Conservation (phyloP, 1,139 yeast genomes). For the Yamadazyma epiphylla region DNA sequence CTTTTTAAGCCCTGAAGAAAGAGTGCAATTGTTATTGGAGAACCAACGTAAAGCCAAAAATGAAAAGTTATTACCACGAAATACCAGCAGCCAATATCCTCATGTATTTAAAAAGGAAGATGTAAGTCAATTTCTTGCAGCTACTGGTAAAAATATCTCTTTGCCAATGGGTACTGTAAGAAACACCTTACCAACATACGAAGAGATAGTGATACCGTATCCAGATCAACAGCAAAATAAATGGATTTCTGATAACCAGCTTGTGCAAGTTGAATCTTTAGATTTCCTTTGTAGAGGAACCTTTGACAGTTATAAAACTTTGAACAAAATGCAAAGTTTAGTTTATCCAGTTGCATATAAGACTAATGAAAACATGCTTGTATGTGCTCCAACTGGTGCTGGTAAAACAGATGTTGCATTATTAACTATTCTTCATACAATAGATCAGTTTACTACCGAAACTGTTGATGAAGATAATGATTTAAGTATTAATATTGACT, state of each 20-base stretch:
- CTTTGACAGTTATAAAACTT: constrained; percentile 68
- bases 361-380: constrained; percentile 91
- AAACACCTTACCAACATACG: constrained; percentile 57
- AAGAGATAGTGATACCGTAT: constrained; percentile 81
- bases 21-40: constrained; percentile 52
- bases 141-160: constrained; percentile 75
- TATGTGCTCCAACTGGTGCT: constrained; percentile 99
- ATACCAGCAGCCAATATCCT: constrained; percentile 60
- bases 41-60: constrained; percentile 52
- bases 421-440: constrained; percentile 63
- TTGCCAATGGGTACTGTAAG: constrained; percentile 83
- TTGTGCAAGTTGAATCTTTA: constrained; percentile 57
- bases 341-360: constrained; percentile 91
- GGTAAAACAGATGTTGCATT: constrained; percentile 97
- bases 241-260: constrained; percentile 49
- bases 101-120: constrained; percentile 80
- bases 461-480: constrained; percentile 43
- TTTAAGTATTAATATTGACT: constrained; percentile 60
- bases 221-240: constrained; percentile 48
- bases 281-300: constrained; percentile 83
- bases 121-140: constrained; percentile 57
- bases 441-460: constrained; percentile 58
- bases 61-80: constrained; percentile 45
- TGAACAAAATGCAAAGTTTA: constrained; percentile 88
- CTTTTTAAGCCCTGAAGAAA: constrained; percentile 53